Percentiles rank a stretch among this genome's conserved stretches.
Evolutionary conservation across 2,329 filamentous ascomycete genomes (phyloP).

Genomic region (Scedosporium aurantiacum): DNA sequence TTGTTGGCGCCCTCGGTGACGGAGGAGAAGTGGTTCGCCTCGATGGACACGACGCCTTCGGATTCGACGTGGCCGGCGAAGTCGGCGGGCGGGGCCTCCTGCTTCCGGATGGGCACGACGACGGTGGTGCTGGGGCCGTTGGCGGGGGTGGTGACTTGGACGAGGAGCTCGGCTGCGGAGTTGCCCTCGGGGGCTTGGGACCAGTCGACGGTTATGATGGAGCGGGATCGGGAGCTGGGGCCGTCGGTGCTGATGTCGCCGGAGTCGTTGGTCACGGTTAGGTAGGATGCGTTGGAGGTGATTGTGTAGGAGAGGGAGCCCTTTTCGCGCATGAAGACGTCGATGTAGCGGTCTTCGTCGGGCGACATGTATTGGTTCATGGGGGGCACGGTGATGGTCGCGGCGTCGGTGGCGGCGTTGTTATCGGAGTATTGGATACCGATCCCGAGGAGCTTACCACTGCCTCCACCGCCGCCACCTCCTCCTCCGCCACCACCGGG

Average conservation of each 20-base stretch:
- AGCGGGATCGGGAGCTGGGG: slow-evolving; percentile 8
- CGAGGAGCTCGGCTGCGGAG: slow-evolving; percentile 33
- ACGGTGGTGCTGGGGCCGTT: slow-evolving; percentile 34
- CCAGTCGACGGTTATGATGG: slow-evolving; percentile 14
- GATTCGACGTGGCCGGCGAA: slow-evolving; percentile 50
- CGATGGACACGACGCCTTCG: slow-evolving; percentile 44
- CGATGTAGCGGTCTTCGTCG: slow-evolving; percentile 43
- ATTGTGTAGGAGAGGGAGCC: slow-evolving; percentile 40
- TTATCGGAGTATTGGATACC: slow-evolving; percentile 55
- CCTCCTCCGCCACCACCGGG: slow-evolving; percentile 47
- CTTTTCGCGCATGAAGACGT: slow-evolving; percentile 50
- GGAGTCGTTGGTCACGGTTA: slow-evolving; percentile 36
- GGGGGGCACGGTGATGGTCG: slow-evolving; percentile 43
- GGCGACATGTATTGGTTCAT: slow-evolving; percentile 30
- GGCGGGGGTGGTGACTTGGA: slow-evolving; percentile 40
- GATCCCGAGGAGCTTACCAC: slow-evolving; percentile 54
- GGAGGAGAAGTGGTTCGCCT: slow-evolving; percentile 39
- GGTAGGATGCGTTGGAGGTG: slow-evolving; percentile 34
- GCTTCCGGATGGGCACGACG: slow-evolving; percentile 42
- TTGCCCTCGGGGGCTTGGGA: slow-evolving; percentile 41
- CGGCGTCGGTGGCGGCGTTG: slow-evolving; percentile 41
- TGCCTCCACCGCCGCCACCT: slow-evolving; percentile 51
- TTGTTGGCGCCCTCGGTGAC: slow-evolving; percentile 20
- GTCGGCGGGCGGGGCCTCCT: slow-evolving; percentile 38
- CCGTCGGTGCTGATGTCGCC: slow-evolving; percentile 36